Percentiles rank a stretch among this genome's conserved stretches.
phyloP scores from a whole-genome alignment of 108 stramenopile species.

The Tribonema minus region DNA sequence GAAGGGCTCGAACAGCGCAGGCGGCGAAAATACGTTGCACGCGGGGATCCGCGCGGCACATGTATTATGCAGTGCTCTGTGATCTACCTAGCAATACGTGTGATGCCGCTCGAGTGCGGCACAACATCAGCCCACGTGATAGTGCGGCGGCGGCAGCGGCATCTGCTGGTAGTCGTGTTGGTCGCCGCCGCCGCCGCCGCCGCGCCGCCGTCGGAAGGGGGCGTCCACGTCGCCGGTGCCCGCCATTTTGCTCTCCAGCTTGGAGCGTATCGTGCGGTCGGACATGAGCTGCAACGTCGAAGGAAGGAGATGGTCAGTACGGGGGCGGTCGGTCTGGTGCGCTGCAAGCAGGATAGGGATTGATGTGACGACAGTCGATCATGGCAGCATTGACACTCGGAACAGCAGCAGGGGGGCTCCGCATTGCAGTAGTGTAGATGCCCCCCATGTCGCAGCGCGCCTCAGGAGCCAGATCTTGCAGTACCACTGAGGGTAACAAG shows the following conservation, averaged over 20 bases:
- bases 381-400: not conserved
- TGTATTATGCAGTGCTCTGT: too few relatives aligned
- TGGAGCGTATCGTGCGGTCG: conserved; percentile 3
- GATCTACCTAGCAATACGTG: too few relatives aligned
- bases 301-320: not conserved
- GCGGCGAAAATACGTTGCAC: too few relatives aligned
- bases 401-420: not conserved
- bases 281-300: not conserved
- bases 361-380: not conserved
- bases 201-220: not conserved
- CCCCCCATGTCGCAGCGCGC: not conserved
- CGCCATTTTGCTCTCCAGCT: conserved; percentile 43
- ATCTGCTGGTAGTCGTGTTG: not conserved
- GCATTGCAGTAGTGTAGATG: not conserved
- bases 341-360: not conserved
- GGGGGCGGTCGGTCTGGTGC: not conserved
- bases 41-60: too few relatives aligned
- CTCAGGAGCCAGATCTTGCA: too few relatives aligned
- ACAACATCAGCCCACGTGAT: too few relatives aligned
- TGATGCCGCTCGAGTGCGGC: too few relatives aligned
- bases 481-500: too few relatives aligned
- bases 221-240: conserved; percentile 37
- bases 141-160: too few relatives aligned
- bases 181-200: not conserved
- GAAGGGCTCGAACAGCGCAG: too few relatives aligned